Conservation (phyloP, 306 rosid species). For the Pterocarpus santalinus region DNA sequence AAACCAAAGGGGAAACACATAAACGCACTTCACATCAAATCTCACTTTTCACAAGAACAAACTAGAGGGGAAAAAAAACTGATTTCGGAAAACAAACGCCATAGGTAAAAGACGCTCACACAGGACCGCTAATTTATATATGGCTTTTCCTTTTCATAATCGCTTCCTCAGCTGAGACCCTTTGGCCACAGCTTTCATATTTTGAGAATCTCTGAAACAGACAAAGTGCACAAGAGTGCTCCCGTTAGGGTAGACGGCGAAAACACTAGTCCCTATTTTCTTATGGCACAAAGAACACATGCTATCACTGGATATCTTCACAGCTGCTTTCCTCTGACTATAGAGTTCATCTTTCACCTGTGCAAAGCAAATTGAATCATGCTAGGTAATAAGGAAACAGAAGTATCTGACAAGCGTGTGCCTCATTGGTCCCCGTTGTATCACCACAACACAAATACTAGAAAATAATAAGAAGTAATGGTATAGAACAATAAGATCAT, state of each 20-base stretch:
- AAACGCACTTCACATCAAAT: constrained; percentile 41
- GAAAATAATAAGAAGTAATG: not conserved
- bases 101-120: not conserved
- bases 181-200: constrained; percentile 83
- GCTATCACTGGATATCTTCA: constrained; percentile 88
- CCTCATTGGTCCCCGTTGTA: not conserved
- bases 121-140: constrained; percentile 21
- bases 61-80: not conserved
- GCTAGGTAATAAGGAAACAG: constrained; percentile 38
- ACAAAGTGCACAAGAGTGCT: constrained; percentile 93
- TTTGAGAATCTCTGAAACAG: constrained; percentile 94
- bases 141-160: constrained; percentile 38
- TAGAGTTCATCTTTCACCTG: constrained; percentile 94
- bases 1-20: constrained; percentile 21
- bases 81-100: constrained; percentile 27
- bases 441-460: constrained; percentile 14
- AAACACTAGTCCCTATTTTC: constrained; percentile 95
- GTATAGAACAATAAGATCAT: constrained; percentile 10
- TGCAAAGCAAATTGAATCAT: constrained; percentile 34
- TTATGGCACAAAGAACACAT: constrained; percentile 94
- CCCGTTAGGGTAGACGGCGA: constrained; percentile 93
- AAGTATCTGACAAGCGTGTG: not conserved
- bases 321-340: constrained; percentile 75
- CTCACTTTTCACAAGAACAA: constrained; percentile 41
- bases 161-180: constrained; percentile 73